These are phyloP conservation scores for Groenewaldozyma sp. DNA, from an alignment of 1,139 yeast genomes.

Conservation along the genomic window DNA sequence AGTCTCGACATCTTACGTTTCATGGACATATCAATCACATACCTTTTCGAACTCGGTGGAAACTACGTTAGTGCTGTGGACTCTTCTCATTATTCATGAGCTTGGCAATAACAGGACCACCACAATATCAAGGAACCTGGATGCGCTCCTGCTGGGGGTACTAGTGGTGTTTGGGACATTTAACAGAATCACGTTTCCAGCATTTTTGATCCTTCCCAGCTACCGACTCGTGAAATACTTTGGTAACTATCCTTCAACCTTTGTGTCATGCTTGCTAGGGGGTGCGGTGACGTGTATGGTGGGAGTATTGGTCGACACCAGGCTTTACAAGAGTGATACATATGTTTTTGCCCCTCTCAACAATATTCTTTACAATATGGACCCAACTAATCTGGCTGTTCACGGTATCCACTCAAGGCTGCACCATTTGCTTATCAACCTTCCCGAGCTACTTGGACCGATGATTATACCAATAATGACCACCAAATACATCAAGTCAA, in stretches of 20 bases:
- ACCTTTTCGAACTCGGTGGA: slow-evolving; percentile 85
- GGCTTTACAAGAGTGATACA: slow-evolving; percentile 20
- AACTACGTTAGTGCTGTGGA: slow-evolving; percentile 53
- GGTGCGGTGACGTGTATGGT: slow-evolving; percentile 27
- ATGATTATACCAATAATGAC: slow-evolving; percentile 37
- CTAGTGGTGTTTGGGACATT: slow-evolving; percentile 61
- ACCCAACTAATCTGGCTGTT: slow-evolving; percentile 45
- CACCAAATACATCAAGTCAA: slow-evolving; percentile 18
- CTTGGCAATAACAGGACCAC: slow-evolving; percentile 21
- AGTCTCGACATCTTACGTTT: slow-evolving; percentile 67
- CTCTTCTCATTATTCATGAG: slow-evolving; percentile 38
- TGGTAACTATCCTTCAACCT: slow-evolving; percentile 19
- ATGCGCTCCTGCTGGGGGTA: slow-evolving; percentile 40
- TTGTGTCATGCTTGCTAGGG: slow-evolving; percentile 21
- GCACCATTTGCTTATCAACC: slow-evolving; percentile 63
- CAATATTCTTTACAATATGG: slow-evolving; percentile 61
- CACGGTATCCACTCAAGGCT: slow-evolving; percentile 83
- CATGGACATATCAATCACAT: slow-evolving; percentile 75
- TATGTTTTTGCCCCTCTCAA: slow-evolving; percentile 65
- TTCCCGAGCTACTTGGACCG: slow-evolving; percentile 82
- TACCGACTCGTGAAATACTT: slow-evolving; percentile 21
- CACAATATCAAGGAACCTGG: slow-evolving; percentile 22
- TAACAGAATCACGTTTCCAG: slow-evolving; percentile 76
- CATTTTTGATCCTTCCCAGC: slow-evolving; percentile 58
- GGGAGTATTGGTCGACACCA: slow-evolving; percentile 51